Percentiles rank a stretch among this genome's conserved stretches.
Evolutionary conservation across 768 basidiomycete genomes (phyloP).

Genomic region (Pleurotus tuber-regium): DNA sequence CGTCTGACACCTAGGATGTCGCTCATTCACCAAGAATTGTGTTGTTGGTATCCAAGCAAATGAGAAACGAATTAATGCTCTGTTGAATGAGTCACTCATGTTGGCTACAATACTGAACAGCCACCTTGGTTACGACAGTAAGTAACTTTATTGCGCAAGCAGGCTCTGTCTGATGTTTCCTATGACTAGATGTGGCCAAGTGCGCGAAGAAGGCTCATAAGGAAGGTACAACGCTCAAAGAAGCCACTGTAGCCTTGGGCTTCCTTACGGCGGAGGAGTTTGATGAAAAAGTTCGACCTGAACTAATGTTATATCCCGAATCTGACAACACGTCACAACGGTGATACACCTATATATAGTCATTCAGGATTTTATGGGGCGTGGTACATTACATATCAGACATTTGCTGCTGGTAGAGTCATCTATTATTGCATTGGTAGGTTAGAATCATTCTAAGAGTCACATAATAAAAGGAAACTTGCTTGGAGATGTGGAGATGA

Average conservation of each 20-base stretch:
- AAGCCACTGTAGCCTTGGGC: constrained; percentile 86
- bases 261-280: constrained; percentile 89
- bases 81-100: constrained; percentile 96
- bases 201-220: constrained; percentile 99
- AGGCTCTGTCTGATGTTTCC: constrained; percentile 14
- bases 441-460: background rate
- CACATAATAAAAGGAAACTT: background rate
- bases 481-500: background rate
- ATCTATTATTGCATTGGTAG: background rate
- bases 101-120: constrained; percentile 96
- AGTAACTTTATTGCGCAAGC: constrained; percentile 29
- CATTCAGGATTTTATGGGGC: background rate
- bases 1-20: constrained; percentile 49
- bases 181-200: constrained; percentile 83
- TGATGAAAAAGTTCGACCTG: constrained; percentile 89
- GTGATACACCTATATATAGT: constrained; percentile 7
- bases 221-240: constrained; percentile 94
- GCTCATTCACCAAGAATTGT: constrained; percentile 97
- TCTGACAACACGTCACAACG: constrained; percentile 9
- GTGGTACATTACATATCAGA: background rate
- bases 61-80: constrained; percentile 84
- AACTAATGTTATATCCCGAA: constrained; percentile 82
- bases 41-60: constrained; percentile 96
- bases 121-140: constrained; percentile 95
- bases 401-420: too few relatives aligned